Percentiles rank a stretch among this genome's conserved stretches.
Evolutionary conservation across 2,329 filamentous ascomycete genomes (phyloP).

Genomic region (Westerdykella ornata): DNA sequence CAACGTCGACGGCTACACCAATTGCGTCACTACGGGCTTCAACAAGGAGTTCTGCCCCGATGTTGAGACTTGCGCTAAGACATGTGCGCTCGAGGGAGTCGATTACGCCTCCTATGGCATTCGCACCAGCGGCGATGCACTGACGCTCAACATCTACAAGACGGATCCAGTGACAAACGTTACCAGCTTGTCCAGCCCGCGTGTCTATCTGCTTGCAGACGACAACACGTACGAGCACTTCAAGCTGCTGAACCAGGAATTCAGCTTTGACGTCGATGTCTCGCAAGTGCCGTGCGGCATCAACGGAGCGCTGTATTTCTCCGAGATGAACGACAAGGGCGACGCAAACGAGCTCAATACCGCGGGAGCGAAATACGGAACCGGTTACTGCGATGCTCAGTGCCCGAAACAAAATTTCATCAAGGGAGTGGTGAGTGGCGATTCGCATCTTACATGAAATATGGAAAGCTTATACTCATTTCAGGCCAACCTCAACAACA

Average conservation of each 20-base stretch:
- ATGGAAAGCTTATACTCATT: neutral
- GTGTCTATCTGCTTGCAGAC: slow-evolving; percentile 23
- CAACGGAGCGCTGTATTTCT: slow-evolving; percentile 48
- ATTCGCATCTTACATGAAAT: too few relatives aligned
- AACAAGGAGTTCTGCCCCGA: slow-evolving; percentile 16
- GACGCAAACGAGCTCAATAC: slow-evolving; percentile 43
- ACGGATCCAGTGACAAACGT: slow-evolving; percentile 28
- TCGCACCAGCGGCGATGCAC: slow-evolving; percentile 42
- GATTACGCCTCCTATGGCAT: slow-evolving; percentile 38
- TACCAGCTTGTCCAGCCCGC: slow-evolving; percentile 11
- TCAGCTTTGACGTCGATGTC: slow-evolving; percentile 34
- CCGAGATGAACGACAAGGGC: slow-evolving; percentile 54
- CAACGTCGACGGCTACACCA: slow-evolving; percentile 33
- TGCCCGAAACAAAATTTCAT: slow-evolving; percentile 41
- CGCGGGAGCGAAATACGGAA: slow-evolving; percentile 48
- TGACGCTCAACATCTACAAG: slow-evolving; percentile 50
- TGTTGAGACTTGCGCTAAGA: slow-evolving; percentile 33
- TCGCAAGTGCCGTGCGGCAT: slow-evolving; percentile 58
- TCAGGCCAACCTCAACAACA: slow-evolving; percentile 27
- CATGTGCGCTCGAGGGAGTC: slow-evolving; percentile 28
- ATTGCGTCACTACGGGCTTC: slow-evolving; percentile 40
- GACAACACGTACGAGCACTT: slow-evolving; percentile 19
- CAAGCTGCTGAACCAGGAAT: slow-evolving; percentile 22
- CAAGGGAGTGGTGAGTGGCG: slow-evolving; percentile 30
- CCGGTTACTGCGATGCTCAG: slow-evolving; percentile 29